Percentiles rank a stretch among this genome's conserved stretches.
phyloP scores from a whole-genome alignment of 805 yeast genomes.

The Saturnispora silvae region DNA sequence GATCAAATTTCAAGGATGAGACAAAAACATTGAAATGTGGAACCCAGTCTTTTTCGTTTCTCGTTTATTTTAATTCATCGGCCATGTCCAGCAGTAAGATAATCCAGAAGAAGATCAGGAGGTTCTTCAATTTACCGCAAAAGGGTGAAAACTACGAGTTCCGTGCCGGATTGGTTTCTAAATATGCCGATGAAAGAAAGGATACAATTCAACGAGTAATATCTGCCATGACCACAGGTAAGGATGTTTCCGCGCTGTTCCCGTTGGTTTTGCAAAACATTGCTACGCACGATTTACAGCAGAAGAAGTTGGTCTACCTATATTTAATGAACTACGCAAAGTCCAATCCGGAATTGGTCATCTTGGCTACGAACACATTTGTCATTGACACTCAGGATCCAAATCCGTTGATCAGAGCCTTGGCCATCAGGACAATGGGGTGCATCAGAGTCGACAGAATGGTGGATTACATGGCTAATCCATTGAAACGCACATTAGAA shows the following conservation, averaged over 20 bases:
- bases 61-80: too few species aligned
- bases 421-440: slow-evolving; percentile 98
- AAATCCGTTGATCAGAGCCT: slow-evolving; percentile 88
- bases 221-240: slow-evolving; percentile 96
- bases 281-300: slow-evolving; percentile 93
- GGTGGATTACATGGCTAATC: slow-evolving; percentile 89
- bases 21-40: too few species aligned
- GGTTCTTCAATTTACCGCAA: slow-evolving; percentile 46
- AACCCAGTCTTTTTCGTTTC: too few species aligned
- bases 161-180: slow-evolving; percentile 83
- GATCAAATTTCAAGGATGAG: too few species aligned
- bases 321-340: slow-evolving; percentile 97
- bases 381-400: slow-evolving; percentile 93
- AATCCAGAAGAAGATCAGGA: slow-evolving; percentile 41
- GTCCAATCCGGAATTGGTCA: slow-evolving; percentile 89
- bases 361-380: slow-evolving; percentile 93
- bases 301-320: slow-evolving; percentile 88
- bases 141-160: slow-evolving; percentile 83
- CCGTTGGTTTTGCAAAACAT: slow-evolving; percentile 95
- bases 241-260: slow-evolving; percentile 87
- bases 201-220: slow-evolving; percentile 96
- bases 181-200: slow-evolving; percentile 87
- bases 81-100: slow-evolving; percentile 17
- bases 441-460: slow-evolving; percentile 92
- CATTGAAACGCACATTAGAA: slow-evolving; percentile 68